A percentile compares a stretch with the other conserved stretches of the same genome.
Conservation (phyloP, 805 yeast genomes). For the Metschnikowia vanudenii region DNA sequence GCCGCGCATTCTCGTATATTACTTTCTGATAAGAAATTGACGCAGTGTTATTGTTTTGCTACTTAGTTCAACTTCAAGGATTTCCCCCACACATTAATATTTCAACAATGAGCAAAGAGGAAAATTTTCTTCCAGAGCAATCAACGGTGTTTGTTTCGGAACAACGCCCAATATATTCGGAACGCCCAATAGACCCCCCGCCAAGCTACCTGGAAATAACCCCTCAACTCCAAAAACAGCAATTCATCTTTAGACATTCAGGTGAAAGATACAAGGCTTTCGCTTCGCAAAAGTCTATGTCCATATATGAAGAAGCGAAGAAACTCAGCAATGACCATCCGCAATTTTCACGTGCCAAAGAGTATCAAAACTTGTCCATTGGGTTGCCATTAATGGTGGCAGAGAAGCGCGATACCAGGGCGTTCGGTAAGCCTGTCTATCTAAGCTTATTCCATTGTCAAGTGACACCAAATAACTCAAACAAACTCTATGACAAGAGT, state of each 20-base stretch:
- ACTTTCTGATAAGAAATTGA: too few relatives aligned
- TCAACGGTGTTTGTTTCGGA: too few relatives aligned
- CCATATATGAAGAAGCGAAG: slow-evolving; percentile 9
- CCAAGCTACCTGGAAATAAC: background rate
- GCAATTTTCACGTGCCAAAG: slow-evolving; percentile 11
- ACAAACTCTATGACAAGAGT: slow-evolving; percentile 12
- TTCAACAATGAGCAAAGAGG: too few relatives aligned
- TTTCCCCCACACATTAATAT: too few relatives aligned
- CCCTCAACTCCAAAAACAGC: background rate
- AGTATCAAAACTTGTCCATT: slow-evolving; percentile 9
- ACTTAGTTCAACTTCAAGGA: too few relatives aligned
- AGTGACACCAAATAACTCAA: slow-evolving; percentile 10
- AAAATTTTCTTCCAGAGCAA: too few relatives aligned
- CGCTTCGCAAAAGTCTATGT: slow-evolving; percentile 10
- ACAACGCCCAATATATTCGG: too few relatives aligned
- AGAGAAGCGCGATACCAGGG: slow-evolving; percentile 5
- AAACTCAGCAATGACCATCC: slow-evolving; percentile 1
- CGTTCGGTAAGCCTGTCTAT: slow-evolving; percentile 8
- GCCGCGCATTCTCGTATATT: too few relatives aligned
- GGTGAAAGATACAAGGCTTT: slow-evolving; percentile 8
- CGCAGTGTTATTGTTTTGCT: too few relatives aligned
- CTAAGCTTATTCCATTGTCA: slow-evolving; percentile 10
- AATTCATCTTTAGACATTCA: slow-evolving; percentile 5
- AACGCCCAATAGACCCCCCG: background rate
- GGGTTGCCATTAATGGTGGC: slow-evolving; percentile 14